phyloP scores from a whole-genome alignment of 208 protist species.

The Leishmania lainsoni region DNA sequence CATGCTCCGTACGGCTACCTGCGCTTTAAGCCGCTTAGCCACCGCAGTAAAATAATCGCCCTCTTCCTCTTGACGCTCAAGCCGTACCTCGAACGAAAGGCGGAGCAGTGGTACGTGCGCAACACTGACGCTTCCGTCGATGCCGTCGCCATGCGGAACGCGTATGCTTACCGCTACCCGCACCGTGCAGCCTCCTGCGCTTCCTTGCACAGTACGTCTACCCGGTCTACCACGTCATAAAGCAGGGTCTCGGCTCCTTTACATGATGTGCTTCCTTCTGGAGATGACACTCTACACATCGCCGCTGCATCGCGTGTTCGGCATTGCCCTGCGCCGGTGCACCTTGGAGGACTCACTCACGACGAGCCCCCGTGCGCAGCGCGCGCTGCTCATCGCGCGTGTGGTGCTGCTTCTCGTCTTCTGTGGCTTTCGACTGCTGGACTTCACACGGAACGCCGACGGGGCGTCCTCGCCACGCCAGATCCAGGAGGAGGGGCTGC shows the following conservation, averaged over 20 bases:
- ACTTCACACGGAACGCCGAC: slow-evolving; percentile 47
- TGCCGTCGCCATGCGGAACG: slow-evolving; percentile 47
- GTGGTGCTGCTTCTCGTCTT: slow-evolving; percentile 69
- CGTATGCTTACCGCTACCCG: slow-evolving; percentile 49
- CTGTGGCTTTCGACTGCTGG: slow-evolving; percentile 65
- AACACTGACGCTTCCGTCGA: slow-evolving; percentile 52
- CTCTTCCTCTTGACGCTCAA: slow-evolving; percentile 63
- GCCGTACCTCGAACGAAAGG: slow-evolving; percentile 61
- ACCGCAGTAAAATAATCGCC: slow-evolving; percentile 43
- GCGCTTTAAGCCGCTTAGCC: slow-evolving; percentile 49
- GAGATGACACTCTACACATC: slow-evolving; percentile 75
- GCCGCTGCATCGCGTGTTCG: slow-evolving; percentile 54
- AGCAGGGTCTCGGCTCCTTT: slow-evolving; percentile 45
- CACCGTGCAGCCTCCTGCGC: slow-evolving; percentile 37
- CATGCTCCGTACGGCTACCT: slow-evolving; percentile 72
- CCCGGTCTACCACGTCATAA: slow-evolving; percentile 54
- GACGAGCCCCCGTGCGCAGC: slow-evolving; percentile 40
- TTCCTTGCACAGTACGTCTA: slow-evolving; percentile 55
- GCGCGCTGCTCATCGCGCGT: slow-evolving; percentile 55
- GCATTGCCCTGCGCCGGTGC: slow-evolving; percentile 55
- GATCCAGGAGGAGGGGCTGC: slow-evolving; percentile 41
- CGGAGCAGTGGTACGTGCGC: slow-evolving; percentile 49
- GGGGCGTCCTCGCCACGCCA: slow-evolving; percentile 13
- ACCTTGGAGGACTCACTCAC: slow-evolving; percentile 44
- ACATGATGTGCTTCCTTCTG: slow-evolving; percentile 60